Percentiles rank a stretch among this genome's conserved stretches.
Evolutionary conservation across 805 yeast species (phyloP).

Genomic region (Sugiyamaella smithiae): DNA sequence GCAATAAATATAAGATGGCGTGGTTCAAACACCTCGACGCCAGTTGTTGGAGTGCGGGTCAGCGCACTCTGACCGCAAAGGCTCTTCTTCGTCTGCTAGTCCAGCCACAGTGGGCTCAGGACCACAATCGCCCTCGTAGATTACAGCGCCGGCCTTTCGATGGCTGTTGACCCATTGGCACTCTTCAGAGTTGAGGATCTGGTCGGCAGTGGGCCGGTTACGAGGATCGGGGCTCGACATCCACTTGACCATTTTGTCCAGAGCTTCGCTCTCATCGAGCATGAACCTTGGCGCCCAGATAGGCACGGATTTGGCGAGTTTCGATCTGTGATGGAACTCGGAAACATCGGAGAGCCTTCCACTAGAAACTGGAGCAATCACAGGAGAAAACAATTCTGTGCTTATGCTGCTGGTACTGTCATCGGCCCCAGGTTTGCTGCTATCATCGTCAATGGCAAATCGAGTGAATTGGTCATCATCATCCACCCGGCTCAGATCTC

Average conservation of each 20-base stretch:
- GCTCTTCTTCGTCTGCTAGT: conserved; percentile 30
- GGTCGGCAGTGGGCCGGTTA: conserved; percentile 74
- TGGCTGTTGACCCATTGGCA: conserved; percentile 73
- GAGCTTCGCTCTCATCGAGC: conserved; percentile 62
- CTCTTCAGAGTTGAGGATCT: conserved; percentile 68
- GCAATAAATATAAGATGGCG: background rate
- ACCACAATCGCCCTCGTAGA: conserved; percentile 94
- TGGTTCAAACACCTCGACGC: conserved; percentile 13
- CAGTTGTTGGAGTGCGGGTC: conserved; percentile 5
- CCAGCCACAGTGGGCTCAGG: conserved; percentile 53
- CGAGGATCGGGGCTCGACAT: conserved; percentile 86
- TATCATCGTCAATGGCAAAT: conserved; percentile 1
- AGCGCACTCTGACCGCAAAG: conserved; percentile 8
- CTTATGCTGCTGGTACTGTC: background rate
- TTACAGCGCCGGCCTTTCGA: conserved; percentile 87
- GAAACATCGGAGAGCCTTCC: conserved; percentile 5
- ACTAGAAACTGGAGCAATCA: conserved; percentile 5
- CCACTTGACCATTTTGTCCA: conserved; percentile 79
- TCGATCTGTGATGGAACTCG: background rate
- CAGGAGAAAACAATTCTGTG: conserved; percentile 5
- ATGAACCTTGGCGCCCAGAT: conserved; percentile 86
- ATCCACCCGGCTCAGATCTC: conserved; percentile 46
- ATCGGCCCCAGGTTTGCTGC: background rate
- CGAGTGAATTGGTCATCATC: conserved; percentile 11
- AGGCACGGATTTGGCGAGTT: conserved; percentile 39